phyloP scores from a whole-genome alignment of 805 yeast species.

The Ogataea nakhonphanomensis region DNA sequence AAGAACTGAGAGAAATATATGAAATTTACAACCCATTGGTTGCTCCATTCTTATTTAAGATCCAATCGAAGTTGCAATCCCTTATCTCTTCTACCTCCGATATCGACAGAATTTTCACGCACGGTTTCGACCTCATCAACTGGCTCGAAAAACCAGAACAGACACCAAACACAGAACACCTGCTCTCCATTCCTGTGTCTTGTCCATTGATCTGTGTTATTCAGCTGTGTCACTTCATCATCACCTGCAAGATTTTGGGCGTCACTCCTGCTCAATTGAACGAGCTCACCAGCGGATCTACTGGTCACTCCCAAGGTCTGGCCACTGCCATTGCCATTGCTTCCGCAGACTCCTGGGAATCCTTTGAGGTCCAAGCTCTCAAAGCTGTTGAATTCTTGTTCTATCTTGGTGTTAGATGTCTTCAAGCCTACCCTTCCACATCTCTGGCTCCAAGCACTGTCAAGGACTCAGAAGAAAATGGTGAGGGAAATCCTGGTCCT shows the following conservation, averaged over 20 bases:
- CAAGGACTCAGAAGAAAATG: constrained; percentile 87
- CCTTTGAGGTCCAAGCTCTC: constrained; percentile 66
- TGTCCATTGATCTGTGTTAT: constrained; percentile 97
- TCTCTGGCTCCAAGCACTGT: constrained; percentile 90
- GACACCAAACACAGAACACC: constrained; percentile 86
- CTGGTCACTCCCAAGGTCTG: constrained; percentile 90
- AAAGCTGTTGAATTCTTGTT: constrained; percentile 83
- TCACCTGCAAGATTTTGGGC: constrained; percentile 81
- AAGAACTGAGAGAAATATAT: constrained; percentile 86
- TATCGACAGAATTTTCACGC: constrained; percentile 85
- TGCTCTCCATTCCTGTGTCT: constrained; percentile 87
- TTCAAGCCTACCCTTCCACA: constrained; percentile 87
- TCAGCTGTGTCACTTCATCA: constrained; percentile 89
- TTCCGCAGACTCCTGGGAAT: constrained; percentile 77
- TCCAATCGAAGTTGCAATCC: constrained; percentile 63
- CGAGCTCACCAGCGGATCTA: constrained; percentile 63
- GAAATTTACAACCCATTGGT: constrained; percentile 72
- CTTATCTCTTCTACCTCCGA: constrained; percentile 70
- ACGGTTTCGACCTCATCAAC: constrained; percentile 81
- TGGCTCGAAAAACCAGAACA: constrained; percentile 86
- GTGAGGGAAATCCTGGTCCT: constrained; percentile 96
- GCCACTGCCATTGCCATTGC: constrained; percentile 92
- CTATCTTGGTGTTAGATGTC: constrained; percentile 91
- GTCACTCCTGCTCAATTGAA: constrained; percentile 86
- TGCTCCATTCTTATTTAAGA: constrained; percentile 63